Evolutionary conservation across 352 stramenopile genomes (phyloP).

Genomic region (Pythium coloratum): DNA sequence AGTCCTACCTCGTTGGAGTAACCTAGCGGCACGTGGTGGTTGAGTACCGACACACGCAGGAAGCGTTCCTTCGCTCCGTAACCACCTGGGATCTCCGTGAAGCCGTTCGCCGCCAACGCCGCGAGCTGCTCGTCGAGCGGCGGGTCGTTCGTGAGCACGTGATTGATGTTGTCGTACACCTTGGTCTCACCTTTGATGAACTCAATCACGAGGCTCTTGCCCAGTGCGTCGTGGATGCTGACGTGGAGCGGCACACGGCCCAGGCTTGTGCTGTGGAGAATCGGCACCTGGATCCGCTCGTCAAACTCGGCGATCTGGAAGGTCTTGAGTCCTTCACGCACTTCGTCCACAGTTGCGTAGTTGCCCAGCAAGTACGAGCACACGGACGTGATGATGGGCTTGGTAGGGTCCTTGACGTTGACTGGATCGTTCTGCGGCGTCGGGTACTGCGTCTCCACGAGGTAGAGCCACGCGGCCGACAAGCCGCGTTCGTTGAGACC

Average conservation of each 20-base stretch:
- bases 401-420: constrained; percentile 22
- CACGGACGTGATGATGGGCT: constrained; percentile 59
- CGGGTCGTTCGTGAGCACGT: constrained; percentile 72
- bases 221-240: constrained; percentile 59
- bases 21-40: constrained; percentile 36
- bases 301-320: constrained; percentile 62
- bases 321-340: constrained; percentile 41
- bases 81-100: constrained; percentile 40
- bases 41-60: constrained; percentile 65
- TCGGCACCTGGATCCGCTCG: constrained; percentile 30
- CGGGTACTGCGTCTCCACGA: constrained; percentile 47
- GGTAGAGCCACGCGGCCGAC: constrained; percentile 33
- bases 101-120: constrained; percentile 32
- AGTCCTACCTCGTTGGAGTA: constrained; percentile 34
- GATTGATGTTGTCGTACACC: constrained; percentile 64
- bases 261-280: constrained; percentile 27
- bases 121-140: constrained; percentile 49
- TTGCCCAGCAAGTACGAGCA: constrained; percentile 76
- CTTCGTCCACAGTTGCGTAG: constrained; percentile 61
- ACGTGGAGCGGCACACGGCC: constrained; percentile 54
- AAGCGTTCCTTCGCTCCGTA: constrained; percentile 62
- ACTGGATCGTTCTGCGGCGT: constrained; percentile 19
- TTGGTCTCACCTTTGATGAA: constrained; percentile 55
- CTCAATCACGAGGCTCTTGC: constrained; percentile 69
- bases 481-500: constrained; percentile 37